Evolutionary conservation across 2,329 filamentous ascomycete species (phyloP).

Genomic region (Harringtonia lauricola): DNA sequence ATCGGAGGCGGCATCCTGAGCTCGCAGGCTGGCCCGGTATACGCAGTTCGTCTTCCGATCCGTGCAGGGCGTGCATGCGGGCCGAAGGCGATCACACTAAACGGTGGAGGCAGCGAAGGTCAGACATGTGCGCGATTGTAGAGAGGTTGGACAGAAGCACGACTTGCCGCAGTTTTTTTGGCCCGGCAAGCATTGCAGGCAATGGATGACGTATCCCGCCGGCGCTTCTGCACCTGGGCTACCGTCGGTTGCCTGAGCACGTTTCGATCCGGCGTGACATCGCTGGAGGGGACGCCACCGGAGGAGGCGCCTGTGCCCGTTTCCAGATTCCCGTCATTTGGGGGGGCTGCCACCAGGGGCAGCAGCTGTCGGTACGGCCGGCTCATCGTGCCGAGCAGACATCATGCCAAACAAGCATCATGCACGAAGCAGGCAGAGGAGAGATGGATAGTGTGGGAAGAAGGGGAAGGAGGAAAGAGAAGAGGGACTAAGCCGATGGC

Average conservation of each 20-base stretch:
- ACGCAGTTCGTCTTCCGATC: constrained; percentile 2
- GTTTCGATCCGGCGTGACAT: too few relatives aligned
- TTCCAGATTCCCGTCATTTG: background rate
- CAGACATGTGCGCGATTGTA: too few relatives aligned
- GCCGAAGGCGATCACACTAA: constrained; percentile 4
- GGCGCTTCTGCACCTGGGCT: background rate
- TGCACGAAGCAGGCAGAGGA: too few relatives aligned
- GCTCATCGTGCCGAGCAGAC: too few relatives aligned
- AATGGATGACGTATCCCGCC: constrained; percentile 4
- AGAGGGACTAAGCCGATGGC: too few relatives aligned
- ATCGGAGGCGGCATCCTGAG: background rate
- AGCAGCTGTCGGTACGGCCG: background rate
- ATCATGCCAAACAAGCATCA: too few relatives aligned
- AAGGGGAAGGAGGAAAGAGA: too few relatives aligned
- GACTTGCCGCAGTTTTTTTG: constrained; percentile 4
- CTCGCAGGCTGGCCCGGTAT: constrained; percentile 5
- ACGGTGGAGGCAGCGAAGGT: background rate
- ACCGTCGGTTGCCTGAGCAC: background rate
- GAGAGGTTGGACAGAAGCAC: background rate
- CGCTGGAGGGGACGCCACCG: too few relatives aligned
- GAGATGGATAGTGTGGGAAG: too few relatives aligned
- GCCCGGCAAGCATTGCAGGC: constrained; percentile 8
- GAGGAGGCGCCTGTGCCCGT: too few relatives aligned
- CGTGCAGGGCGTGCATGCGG: constrained; percentile 5
- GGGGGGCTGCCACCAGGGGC: background rate